phyloP scores from a whole-genome alignment of 176 grass and related monocot species.

The Areca catechu region DNA sequence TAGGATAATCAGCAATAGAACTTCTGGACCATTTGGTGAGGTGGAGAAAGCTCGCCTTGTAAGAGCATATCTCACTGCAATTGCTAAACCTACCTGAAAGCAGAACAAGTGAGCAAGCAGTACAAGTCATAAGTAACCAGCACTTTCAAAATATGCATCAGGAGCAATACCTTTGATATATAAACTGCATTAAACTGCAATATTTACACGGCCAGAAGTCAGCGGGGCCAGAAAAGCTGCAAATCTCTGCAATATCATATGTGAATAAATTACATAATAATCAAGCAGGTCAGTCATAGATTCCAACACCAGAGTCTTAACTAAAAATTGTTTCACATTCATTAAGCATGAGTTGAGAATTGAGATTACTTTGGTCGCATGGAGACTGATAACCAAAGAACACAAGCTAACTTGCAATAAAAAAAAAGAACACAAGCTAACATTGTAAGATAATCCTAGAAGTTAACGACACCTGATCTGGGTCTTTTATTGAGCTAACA shows the following conservation, averaged over 20 bases:
- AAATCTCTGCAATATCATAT: constrained; percentile 52
- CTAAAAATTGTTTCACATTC: no score
- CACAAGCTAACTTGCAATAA: no score
- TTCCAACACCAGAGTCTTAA: background rate
- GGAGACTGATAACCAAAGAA: background rate
- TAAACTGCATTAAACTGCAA: constrained; percentile 68
- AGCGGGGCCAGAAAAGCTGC: constrained; percentile 87
- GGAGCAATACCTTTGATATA: constrained; percentile 64
- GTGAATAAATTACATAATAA: no score
- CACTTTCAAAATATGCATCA: constrained; percentile 1
- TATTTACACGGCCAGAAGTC: constrained; percentile 83
- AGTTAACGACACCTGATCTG: constrained; percentile 48
- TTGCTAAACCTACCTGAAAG: constrained; percentile 64
- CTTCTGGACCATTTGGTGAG: constrained; percentile 68
- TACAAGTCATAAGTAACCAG: constrained; percentile 5
- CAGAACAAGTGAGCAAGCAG: constrained; percentile 12
- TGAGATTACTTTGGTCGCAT: no score
- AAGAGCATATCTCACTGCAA: constrained; percentile 79
- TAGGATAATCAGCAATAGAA: constrained; percentile 93
- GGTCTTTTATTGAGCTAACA: constrained; percentile 68
- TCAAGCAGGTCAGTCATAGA: background rate
- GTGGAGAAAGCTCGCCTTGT: constrained; percentile 87
- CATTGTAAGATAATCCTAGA: background rate
- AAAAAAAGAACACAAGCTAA: no score
- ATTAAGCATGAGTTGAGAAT: no score